phyloP scores from a whole-genome alignment of 805 yeast genomes.

The Candida xiaguanensis region DNA sequence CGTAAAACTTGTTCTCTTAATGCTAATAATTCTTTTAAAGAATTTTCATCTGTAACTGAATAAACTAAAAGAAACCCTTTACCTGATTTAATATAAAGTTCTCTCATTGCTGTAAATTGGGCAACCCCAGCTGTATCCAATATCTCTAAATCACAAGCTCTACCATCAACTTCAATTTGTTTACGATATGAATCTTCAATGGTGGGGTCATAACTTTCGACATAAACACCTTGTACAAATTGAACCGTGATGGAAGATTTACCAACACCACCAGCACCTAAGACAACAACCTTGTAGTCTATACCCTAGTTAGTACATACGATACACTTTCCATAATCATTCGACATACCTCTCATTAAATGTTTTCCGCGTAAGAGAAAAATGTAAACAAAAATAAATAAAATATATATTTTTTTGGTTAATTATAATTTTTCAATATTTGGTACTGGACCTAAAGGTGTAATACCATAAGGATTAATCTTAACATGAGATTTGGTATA shows the following conservation, averaged over 20 bases:
- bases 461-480: constrained; percentile 78
- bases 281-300: constrained; percentile 86
- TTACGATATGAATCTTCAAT: constrained; percentile 94
- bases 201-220: constrained; percentile 93
- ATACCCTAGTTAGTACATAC: constrained; percentile 8
- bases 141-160: constrained; percentile 77
- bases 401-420: not conserved
- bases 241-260: constrained; percentile 91
- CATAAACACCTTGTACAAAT: constrained; percentile 84
- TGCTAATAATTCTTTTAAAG: constrained; percentile 73
- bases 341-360: constrained; percentile 17
- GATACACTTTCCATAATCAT: not conserved
- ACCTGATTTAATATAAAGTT: constrained; percentile 80
- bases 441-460: constrained; percentile 88
- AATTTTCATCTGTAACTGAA: constrained; percentile 57
- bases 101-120: constrained; percentile 95
- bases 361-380: not conserved
- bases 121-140: constrained; percentile 67
- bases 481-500: constrained; percentile 81
- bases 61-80: constrained; percentile 64
- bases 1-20: constrained; percentile 80
- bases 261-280: constrained; percentile 98
- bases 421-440: constrained; percentile 39
- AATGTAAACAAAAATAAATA: not conserved
- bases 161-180: constrained; percentile 82